Evolutionary conservation across 2,329 filamentous ascomycete species (phyloP).

Genomic region (Colletotrichum sublineola): DNA sequence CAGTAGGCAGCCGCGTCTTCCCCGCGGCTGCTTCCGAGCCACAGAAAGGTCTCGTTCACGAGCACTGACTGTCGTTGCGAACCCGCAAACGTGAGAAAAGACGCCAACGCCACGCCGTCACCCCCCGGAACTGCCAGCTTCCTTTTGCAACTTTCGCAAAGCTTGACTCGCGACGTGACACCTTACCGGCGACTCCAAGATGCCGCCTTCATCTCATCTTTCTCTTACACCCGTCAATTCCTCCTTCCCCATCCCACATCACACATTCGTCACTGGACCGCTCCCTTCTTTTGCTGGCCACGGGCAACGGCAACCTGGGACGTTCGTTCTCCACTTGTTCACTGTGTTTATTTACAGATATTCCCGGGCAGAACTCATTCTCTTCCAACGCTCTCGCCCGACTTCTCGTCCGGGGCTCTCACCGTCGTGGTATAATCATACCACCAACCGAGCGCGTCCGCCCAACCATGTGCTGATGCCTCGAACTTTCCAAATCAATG

Average conservation of each 20-base stretch:
- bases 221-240: not conserved
- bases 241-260: not conserved
- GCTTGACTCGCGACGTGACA: not conserved
- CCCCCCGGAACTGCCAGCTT: not conserved
- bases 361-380: not conserved
- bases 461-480: not conserved
- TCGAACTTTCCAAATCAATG: not conserved
- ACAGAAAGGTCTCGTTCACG: not conserved
- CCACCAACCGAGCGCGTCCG: not conserved
- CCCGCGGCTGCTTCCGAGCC: too few relatives aligned
- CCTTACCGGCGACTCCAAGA: not conserved
- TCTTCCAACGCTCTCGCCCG: not conserved
- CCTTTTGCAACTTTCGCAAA: not conserved
- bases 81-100: not conserved
- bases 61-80: not conserved
- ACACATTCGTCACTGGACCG: not conserved
- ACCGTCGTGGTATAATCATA: not conserved
- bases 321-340: not conserved
- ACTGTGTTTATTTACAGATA: not conserved
- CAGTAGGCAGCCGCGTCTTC: too few relatives aligned
- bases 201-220: not conserved
- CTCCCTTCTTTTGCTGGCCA: not conserved
- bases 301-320: not conserved
- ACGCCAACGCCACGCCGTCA: not conserved
- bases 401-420: not conserved